phyloP scores from a whole-genome alignment of 148 eudicot genomes.

The Rhododendron ovatum region DNA sequence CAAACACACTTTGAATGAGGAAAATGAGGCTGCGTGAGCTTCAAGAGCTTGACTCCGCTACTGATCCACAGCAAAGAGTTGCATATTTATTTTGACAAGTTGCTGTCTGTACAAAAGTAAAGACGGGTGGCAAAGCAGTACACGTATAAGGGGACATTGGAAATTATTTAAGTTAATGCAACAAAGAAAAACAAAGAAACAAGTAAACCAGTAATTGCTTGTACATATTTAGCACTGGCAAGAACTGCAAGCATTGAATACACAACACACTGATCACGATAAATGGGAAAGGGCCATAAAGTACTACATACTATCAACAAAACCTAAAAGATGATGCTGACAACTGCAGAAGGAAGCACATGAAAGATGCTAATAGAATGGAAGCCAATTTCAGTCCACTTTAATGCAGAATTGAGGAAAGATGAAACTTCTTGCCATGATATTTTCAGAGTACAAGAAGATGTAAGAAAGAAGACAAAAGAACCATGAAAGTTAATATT shows the following conservation, averaged over 20 bases:
- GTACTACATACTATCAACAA: not conserved
- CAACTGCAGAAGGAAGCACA: not conserved
- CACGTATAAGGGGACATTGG: not conserved
- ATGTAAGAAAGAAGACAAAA: not conserved
- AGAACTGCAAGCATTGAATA: not conserved
- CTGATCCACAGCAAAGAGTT: conserved; percentile 86
- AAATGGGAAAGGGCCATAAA: not conserved
- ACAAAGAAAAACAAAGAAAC: not conserved
- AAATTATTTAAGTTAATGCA: not conserved
- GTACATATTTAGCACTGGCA: not conserved
- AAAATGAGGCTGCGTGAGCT: conserved; percentile 98
- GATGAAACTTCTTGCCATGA: not conserved
- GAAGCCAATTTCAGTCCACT: too few species aligned
- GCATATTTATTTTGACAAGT: conserved; percentile 95
- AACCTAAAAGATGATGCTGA: not conserved
- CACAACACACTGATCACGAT: not conserved
- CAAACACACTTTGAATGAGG: conserved; percentile 55
- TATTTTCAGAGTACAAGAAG: not conserved
- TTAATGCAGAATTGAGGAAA: not conserved
- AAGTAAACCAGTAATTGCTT: not conserved
- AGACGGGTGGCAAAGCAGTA: not conserved
- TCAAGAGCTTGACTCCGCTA: conserved; percentile 99
- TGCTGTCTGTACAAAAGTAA: conserved; percentile 65
- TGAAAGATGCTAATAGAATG: too few species aligned
- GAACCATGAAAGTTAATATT: not conserved